A percentile compares a stretch with the other conserved stretches of the same genome.
These are phyloP conservation scores for Astrocystis sublimbata DNA, from an alignment of 495 filamentous ascomycete species.

Conservation along the genomic window DNA sequence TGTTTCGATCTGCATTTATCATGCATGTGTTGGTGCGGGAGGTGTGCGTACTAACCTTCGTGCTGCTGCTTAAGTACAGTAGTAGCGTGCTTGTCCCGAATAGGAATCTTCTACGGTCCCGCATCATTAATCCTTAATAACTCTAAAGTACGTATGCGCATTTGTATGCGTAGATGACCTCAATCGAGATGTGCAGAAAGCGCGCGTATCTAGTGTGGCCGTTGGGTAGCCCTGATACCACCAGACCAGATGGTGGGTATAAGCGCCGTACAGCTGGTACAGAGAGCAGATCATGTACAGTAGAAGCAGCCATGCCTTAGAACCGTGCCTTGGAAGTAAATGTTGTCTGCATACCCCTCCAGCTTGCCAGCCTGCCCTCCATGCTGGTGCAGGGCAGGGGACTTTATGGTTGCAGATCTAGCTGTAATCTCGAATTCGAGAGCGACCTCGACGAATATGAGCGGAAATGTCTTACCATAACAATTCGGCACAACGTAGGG, in stretches of 20 bases:
- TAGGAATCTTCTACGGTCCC: conserved; percentile 17
- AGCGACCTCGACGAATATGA: background rate
- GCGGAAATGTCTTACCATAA: conserved; percentile 1
- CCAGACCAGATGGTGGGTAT: background rate
- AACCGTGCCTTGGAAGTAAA: too few species aligned
- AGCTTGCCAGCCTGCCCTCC: too few species aligned
- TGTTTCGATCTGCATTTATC: conserved; percentile 12
- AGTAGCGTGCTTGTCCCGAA: conserved; percentile 17
- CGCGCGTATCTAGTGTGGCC: too few species aligned
- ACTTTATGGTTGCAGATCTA: background rate
- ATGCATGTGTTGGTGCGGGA: conserved; percentile 10
- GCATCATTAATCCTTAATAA: background rate
- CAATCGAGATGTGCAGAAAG: too few species aligned
- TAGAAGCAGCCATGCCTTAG: too few species aligned
- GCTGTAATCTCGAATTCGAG: background rate
- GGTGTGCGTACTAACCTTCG: too few species aligned
- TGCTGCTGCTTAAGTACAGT: too few species aligned
- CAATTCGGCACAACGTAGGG: background rate
- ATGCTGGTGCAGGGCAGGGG: background rate
- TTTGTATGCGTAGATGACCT: too few species aligned
- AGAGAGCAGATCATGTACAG: too few species aligned
- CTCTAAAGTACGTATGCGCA: too few species aligned
- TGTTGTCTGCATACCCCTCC: background rate
- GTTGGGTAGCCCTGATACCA: conserved; percentile 6
- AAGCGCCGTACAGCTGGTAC: background rate